Conservation (phyloP, 768 basidiomycete species). For the Steccherinum ochraceum region DNA sequence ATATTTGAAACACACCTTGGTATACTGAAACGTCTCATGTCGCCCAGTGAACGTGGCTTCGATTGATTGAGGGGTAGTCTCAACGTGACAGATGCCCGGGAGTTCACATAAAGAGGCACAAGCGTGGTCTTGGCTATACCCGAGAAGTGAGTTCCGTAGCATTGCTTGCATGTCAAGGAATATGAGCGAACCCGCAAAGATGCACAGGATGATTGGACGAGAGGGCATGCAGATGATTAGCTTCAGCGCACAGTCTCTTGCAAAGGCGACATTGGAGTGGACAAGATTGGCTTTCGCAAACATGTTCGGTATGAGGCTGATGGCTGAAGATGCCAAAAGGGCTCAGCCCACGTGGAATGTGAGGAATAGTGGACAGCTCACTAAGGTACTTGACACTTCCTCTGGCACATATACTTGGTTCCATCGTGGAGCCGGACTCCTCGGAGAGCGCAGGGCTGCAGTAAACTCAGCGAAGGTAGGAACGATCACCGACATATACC, state of each 20-base stretch:
- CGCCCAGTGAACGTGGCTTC: constrained; percentile 56
- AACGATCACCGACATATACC: constrained; percentile 1
- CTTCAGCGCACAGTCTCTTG: constrained; percentile 41
- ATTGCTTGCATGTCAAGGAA: neutral
- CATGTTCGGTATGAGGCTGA: constrained; percentile 37
- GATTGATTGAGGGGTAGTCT: constrained; percentile 51
- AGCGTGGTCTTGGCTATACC: constrained; percentile 42
- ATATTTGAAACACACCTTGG: constrained; percentile 37
- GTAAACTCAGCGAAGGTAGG: neutral
- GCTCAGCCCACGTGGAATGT: no score
- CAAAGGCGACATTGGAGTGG: constrained; percentile 51
- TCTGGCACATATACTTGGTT: constrained; percentile 33
- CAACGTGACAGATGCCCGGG: constrained; percentile 51
- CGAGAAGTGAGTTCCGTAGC: neutral
- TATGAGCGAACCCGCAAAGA: constrained; percentile 45
- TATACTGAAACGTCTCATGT: constrained; percentile 59
- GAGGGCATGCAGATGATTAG: constrained; percentile 49
- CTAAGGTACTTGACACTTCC: constrained; percentile 38
- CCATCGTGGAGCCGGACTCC: constrained; percentile 24
- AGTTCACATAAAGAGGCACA: constrained; percentile 38
- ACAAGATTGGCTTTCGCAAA: constrained; percentile 46
- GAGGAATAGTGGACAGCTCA: constrained; percentile 10
- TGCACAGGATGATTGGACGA: constrained; percentile 30
- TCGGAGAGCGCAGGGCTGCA: constrained; percentile 37
- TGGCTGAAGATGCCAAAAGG: constrained; percentile 40